phyloP scores from a whole-genome alignment of 2,329 filamentous ascomycete genomes.

The Epicoccum sorghinum region DNA sequence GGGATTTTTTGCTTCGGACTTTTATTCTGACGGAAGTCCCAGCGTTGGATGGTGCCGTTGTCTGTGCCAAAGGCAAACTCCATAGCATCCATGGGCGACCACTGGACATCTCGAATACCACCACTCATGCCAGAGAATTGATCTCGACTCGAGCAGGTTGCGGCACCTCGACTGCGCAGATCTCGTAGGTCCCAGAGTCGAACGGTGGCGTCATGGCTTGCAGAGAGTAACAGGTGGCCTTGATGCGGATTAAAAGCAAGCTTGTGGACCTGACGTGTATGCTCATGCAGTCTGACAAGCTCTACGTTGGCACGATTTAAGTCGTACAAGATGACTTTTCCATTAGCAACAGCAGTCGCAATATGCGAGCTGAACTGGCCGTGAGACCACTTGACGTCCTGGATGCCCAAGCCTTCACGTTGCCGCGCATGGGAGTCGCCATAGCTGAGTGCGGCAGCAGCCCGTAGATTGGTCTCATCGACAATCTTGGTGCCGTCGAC shows the following conservation, averaged over 20 bases:
- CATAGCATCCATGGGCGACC: conserved; percentile 67
- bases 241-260: conserved; percentile 69
- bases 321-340: conserved; percentile 70
- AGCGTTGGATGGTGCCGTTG: conserved; percentile 67
- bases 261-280: conserved; percentile 69
- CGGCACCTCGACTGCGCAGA: conserved; percentile 55
- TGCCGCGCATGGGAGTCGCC: conserved; percentile 57
- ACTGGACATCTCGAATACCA: conserved; percentile 67
- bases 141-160: conserved; percentile 61
- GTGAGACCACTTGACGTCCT: conserved; percentile 72
- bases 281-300: conserved; percentile 67
- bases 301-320: conserved; percentile 66
- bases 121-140: conserved; percentile 64
- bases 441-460: conserved; percentile 64
- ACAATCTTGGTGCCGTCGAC: conserved; percentile 62
- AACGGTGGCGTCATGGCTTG: conserved; percentile 68
- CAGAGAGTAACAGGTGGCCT: conserved; percentile 66
- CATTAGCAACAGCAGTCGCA: conserved; percentile 68
- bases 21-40: conserved; percentile 66
- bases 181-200: conserved; percentile 69
- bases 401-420: conserved; percentile 66
- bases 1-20: conserved; percentile 65
- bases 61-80: conserved; percentile 70
- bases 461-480: conserved; percentile 68
- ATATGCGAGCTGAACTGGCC: conserved; percentile 65